phyloP scores from a whole-genome alignment of 768 basidiomycete species.

The Lactarius tabidus region DNA sequence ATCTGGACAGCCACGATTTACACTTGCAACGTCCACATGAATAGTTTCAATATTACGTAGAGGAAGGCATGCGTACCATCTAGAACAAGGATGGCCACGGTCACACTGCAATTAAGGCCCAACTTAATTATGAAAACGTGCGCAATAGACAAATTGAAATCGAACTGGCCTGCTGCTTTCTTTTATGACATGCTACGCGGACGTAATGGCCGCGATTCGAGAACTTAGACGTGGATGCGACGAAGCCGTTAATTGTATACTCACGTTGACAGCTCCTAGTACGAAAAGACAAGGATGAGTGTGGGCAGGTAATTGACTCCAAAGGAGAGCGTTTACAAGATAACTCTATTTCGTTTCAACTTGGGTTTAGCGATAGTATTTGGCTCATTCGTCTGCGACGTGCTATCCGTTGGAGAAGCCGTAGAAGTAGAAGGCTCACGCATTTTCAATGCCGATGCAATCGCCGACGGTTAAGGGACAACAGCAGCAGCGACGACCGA shows the following conservation, averaged over 20 bases:
- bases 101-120: constrained; percentile 23
- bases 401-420: constrained; percentile 16
- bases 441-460: constrained; percentile 12
- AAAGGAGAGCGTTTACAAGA: constrained; percentile 22
- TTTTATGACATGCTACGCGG: constrained; percentile 26
- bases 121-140: not conserved
- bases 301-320: not conserved
- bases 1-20: constrained; percentile 24
- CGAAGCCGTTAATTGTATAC: not conserved
- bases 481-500: not conserved
- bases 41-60: not conserved
- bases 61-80: constrained; percentile 23
- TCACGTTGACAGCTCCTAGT: constrained; percentile 27
- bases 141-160: not conserved
- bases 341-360: constrained; percentile 27
- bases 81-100: constrained; percentile 28
- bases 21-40: constrained; percentile 8
- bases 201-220: not conserved
- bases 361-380: constrained; percentile 11
- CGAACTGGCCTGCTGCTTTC: constrained; percentile 28
- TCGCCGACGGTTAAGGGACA: not conserved
- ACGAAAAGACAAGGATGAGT: not conserved
- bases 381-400: not conserved
- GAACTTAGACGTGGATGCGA: not conserved
- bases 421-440: constrained; percentile 16